phyloP scores from a whole-genome alignment of 2,329 filamentous ascomycete genomes.

The Xylaria sp. region DNA sequence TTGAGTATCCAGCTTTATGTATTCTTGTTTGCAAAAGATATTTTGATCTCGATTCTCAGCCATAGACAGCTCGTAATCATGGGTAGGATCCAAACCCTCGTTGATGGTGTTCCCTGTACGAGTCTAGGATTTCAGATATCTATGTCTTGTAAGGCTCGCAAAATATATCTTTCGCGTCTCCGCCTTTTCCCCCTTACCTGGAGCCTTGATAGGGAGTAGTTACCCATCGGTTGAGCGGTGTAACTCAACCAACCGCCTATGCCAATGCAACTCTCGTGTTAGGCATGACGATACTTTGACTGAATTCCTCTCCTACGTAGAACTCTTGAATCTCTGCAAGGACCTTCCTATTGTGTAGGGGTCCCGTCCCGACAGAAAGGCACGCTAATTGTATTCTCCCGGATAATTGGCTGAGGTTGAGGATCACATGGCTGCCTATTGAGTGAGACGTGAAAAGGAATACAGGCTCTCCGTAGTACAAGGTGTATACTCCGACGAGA shows the following conservation, averaged over 20 bases:
- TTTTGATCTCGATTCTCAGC: not conserved
- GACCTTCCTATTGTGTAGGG: slow-evolving; percentile 18
- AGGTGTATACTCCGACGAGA: not conserved
- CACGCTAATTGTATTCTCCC: not conserved
- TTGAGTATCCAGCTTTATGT: too few relatives aligned
- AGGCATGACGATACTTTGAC: not conserved
- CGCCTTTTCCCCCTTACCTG: slow-evolving; percentile 14
- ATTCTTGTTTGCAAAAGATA: too few relatives aligned
- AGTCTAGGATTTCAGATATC: not conserved
- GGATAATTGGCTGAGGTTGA: not conserved
- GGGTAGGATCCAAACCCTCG: not conserved
- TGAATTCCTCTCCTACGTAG: not conserved
- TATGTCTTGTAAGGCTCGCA: slow-evolving; percentile 3
- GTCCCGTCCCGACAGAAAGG: slow-evolving; percentile 4
- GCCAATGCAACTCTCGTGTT: not conserved
- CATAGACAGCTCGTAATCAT: not conserved
- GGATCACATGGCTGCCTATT: not conserved
- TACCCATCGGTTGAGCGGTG: slow-evolving; percentile 4
- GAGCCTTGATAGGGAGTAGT: not conserved
- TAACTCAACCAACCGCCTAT: not conserved
- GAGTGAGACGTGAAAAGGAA: not conserved
- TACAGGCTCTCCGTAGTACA: not conserved
- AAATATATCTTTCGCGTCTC: not conserved
- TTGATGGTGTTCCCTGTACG: not conserved
- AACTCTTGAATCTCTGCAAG: not conserved